These are phyloP conservation scores for Chaetoceros tenuissimus DNA, from an alignment of 108 stramenopile species.

Conservation along the genomic window DNA sequence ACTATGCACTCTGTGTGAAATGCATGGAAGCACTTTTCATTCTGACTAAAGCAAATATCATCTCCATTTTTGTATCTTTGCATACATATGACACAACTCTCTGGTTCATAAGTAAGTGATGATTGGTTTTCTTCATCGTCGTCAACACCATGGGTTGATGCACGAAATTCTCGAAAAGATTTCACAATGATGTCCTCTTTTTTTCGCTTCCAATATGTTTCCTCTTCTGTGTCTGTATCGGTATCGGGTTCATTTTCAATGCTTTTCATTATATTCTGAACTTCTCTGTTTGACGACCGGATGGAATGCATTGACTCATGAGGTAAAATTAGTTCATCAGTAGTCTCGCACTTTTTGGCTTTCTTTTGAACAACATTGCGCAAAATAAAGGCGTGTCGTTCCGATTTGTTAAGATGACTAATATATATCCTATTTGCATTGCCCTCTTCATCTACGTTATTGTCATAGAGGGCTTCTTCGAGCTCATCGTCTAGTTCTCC, in stretches of 20 bases:
- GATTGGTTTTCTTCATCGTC: constrained; percentile 7
- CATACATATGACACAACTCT: not conserved
- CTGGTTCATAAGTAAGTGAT: not conserved
- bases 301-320: too few species aligned
- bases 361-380: not conserved
- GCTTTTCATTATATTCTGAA: too few species aligned
- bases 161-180: not conserved
- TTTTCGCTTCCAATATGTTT: not conserved
- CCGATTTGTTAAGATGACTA: too few species aligned
- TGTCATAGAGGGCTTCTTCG: not conserved
- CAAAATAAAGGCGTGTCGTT: not conserved
- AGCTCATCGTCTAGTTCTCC: not conserved
- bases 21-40: constrained; percentile 1
- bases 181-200: not conserved
- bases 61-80: not conserved
- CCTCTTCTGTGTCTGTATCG: too few species aligned
- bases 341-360: not conserved
- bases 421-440: not conserved
- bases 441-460: not conserved
- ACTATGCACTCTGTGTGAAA: constrained; percentile 1
- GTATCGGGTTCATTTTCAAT: too few species aligned
- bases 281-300: too few species aligned
- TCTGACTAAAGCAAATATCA: not conserved
- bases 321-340: not conserved
- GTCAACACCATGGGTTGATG: not conserved